A percentile compares a stretch with the other conserved stretches of the same genome.
Evolutionary conservation across 2,329 filamentous ascomycete genomes (phyloP).

Genomic region (Colletotrichum zoysiae): DNA sequence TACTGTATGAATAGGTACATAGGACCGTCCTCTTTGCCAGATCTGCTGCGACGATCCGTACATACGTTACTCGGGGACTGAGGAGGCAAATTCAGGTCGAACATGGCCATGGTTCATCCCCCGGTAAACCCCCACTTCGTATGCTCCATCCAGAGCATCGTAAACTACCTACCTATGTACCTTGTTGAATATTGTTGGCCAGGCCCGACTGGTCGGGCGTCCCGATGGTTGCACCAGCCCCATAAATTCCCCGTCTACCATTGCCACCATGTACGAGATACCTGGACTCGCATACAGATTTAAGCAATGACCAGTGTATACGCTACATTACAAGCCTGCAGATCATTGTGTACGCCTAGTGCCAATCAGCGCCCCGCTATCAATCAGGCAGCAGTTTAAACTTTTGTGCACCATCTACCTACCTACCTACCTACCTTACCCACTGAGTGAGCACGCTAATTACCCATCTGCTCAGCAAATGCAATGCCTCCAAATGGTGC

Average conservation of each 20-base stretch:
- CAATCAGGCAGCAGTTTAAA: not conserved
- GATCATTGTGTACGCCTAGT: conserved; percentile 19
- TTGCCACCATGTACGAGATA: not conserved
- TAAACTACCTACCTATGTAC: no score
- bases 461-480: no score
- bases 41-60: conserved; percentile 21
- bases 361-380: conserved; percentile 16
- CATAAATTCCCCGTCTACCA: not conserved
- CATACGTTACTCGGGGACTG: not conserved
- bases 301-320: not conserved
- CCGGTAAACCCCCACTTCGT: no score
- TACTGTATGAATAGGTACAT: no score
- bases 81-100: not conserved
- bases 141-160: no score
- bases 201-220: conserved; percentile 28
- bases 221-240: conserved; percentile 19
- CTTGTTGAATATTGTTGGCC: not conserved
- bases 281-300: no score
- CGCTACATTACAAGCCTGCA: not conserved
- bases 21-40: conserved; percentile 2
- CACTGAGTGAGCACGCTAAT: no score
- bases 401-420: not conserved
- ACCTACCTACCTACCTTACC: no score
- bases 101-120: no score
- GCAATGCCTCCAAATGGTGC: no score